Percentiles rank a stretch among this genome's conserved stretches.
These are phyloP conservation scores for Phytophthora parvispora DNA, from an alignment of 352 stramenopile genomes.

Conservation along the genomic window DNA sequence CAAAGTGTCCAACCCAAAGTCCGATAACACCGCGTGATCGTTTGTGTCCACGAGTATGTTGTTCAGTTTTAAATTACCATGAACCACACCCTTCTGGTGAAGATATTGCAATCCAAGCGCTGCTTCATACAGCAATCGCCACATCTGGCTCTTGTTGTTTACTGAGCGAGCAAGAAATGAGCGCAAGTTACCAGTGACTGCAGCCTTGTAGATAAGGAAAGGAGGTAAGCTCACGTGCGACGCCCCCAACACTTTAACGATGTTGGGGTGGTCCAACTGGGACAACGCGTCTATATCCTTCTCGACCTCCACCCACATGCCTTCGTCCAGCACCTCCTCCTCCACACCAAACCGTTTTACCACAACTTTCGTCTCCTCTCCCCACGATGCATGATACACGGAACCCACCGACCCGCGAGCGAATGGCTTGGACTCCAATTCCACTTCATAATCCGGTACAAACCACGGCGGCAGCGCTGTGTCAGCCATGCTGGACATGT, in stretches of 20 bases:
- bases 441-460: background rate
- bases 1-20: conserved; percentile 27
- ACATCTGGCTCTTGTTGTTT: background rate
- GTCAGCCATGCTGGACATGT: background rate
- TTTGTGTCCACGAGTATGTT: conserved; percentile 35
- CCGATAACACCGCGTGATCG: conserved; percentile 25
- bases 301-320: background rate
- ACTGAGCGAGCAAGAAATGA: background rate
- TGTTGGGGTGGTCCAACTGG: conserved; percentile 6
- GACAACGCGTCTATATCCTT: conserved; percentile 10
- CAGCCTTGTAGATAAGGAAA: conserved; percentile 12
- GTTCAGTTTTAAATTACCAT: conserved; percentile 38
- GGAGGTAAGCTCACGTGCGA: conserved; percentile 5
- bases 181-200: background rate
- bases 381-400: background rate
- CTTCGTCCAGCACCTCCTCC: background rate
- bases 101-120: conserved; percentile 32
- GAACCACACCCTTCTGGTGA: conserved; percentile 26
- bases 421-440: conserved; percentile 1
- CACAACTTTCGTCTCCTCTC: background rate
- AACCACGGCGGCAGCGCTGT: conserved; percentile 1
- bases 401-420: background rate
- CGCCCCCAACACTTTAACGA: conserved; percentile 10
- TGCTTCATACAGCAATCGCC: conserved; percentile 9
- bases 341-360: background rate